These are phyloP conservation scores for Diversispora epigaea DNA, from an alignment of 192 early-diverging fungal species.

Conservation along the genomic window DNA sequence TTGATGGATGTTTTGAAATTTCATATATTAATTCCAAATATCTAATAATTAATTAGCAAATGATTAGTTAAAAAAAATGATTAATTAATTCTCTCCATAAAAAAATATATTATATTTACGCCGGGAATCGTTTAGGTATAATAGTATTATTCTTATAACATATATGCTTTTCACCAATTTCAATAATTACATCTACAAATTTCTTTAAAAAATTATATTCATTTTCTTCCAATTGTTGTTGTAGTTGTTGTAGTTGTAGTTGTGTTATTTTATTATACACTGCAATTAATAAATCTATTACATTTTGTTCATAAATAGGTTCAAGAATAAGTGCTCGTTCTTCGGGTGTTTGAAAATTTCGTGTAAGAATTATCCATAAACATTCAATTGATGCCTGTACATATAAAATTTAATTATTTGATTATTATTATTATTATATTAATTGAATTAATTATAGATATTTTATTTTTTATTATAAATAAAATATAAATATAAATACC, in stretches of 20 bases:
- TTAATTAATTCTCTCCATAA: background rate
- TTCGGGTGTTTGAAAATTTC: constrained; percentile 11
- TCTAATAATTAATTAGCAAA: background rate
- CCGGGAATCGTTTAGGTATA: background rate
- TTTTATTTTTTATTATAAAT: no score
- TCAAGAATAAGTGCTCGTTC: constrained; percentile 10
- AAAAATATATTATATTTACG: background rate
- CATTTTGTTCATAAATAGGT: background rate
- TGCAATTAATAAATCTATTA: background rate
- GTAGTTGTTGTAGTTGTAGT: background rate
- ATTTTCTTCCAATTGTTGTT: background rate
- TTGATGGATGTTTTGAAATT: constrained; percentile 22
- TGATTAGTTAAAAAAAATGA: background rate
- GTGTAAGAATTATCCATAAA: background rate
- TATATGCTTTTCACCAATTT: constrained; percentile 4
- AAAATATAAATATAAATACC: background rate
- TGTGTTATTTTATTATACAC: background rate
- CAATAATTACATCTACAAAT: background rate
- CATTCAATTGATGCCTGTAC: constrained; percentile 10
- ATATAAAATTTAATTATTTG: background rate
- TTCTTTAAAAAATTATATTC: background rate
- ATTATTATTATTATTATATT: no score
- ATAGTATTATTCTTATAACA: constrained; percentile 1
- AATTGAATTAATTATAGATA: no score
- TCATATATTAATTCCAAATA: constrained; percentile 20